Conservation (phyloP, 768 basidiomycete genomes). For the Trametes cingulata region DNA sequence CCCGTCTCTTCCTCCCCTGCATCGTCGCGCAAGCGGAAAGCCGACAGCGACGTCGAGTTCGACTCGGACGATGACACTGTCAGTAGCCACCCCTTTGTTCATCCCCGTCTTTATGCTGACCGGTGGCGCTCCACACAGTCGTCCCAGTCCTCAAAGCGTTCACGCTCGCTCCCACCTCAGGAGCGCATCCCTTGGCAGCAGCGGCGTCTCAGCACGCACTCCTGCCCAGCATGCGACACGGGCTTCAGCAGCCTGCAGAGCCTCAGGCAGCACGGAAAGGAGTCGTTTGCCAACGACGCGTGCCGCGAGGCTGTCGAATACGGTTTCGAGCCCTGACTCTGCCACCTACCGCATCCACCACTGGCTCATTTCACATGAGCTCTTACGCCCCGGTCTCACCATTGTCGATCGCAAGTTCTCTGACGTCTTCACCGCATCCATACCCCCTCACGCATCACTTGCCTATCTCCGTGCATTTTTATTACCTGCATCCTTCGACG, state of each 20-base stretch:
- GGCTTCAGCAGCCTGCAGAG: conserved; percentile 60
- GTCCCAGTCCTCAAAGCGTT: conserved; percentile 59
- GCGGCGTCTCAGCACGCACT: conserved; percentile 50
- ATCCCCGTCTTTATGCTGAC: not conserved
- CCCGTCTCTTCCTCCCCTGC: conserved; percentile 30
- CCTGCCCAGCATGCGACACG: conserved; percentile 76
- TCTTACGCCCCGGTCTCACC: not conserved
- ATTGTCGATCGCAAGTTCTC: conserved; percentile 10
- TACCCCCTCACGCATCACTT: conserved; percentile 17
- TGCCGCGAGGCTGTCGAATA: conserved; percentile 76
- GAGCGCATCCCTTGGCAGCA: conserved; percentile 28
- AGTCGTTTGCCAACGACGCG: conserved; percentile 59
- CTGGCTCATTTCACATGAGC: not conserved
- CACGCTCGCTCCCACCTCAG: conserved; percentile 40
- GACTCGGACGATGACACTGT: conserved; percentile 42
- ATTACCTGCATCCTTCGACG: conserved; percentile 13
- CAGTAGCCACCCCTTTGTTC: conserved; percentile 24
- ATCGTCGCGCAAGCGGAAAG: conserved; percentile 51
- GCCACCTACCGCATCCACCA: not conserved
- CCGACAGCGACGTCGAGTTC: conserved; percentile 35
- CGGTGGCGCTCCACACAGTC: conserved; percentile 37
- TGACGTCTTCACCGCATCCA: conserved; percentile 20
- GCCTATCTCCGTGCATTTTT: conserved; percentile 21
- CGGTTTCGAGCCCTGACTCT: conserved; percentile 54
- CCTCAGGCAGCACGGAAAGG: conserved; percentile 61